Evolutionary conservation across 2,329 filamentous ascomycete species (phyloP).

Genomic region (Pseudogymnoascus sp.): DNA sequence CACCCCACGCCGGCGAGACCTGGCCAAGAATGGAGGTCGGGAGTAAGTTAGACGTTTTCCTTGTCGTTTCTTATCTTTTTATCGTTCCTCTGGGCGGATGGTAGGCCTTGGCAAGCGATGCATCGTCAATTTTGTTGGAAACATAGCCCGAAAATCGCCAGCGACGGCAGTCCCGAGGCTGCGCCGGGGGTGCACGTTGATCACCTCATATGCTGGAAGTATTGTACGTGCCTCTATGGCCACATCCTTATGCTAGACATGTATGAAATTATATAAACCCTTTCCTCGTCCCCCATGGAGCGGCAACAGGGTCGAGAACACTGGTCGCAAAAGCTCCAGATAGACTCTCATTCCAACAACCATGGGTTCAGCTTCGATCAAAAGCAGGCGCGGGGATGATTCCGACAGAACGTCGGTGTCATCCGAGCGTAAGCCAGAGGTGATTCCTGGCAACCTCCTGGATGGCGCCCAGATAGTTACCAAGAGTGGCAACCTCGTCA

Average conservation of each 20-base stretch:
- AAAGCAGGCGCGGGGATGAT: neutral
- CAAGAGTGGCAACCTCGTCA: constrained; percentile 9
- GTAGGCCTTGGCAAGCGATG: neutral
- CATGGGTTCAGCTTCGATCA: neutral
- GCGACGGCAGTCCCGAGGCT: neutral
- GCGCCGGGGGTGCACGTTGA: neutral
- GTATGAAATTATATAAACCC: neutral
- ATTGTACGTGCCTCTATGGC: neutral
- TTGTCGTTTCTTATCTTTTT: constrained; percentile 5
- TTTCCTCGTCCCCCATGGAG: neutral
- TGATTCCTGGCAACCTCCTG: constrained; percentile 5
- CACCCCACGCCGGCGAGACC: neutral
- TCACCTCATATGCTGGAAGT: neutral
- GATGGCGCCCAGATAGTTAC: constrained; percentile 10
- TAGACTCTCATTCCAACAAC: neutral
- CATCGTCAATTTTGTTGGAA: constrained; percentile 2
- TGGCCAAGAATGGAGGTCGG: neutral
- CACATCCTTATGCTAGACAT: neutral
- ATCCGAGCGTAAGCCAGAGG: neutral
- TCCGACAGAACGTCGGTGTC: neutral
- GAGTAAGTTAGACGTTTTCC: neutral
- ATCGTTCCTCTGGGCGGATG: neutral
- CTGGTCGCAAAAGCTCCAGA: neutral
- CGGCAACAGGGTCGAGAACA: constrained; percentile 5
- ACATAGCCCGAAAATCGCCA: neutral